phyloP scores from a whole-genome alignment of 768 basidiomycete species.

The Clitopilus hobsonii region DNA sequence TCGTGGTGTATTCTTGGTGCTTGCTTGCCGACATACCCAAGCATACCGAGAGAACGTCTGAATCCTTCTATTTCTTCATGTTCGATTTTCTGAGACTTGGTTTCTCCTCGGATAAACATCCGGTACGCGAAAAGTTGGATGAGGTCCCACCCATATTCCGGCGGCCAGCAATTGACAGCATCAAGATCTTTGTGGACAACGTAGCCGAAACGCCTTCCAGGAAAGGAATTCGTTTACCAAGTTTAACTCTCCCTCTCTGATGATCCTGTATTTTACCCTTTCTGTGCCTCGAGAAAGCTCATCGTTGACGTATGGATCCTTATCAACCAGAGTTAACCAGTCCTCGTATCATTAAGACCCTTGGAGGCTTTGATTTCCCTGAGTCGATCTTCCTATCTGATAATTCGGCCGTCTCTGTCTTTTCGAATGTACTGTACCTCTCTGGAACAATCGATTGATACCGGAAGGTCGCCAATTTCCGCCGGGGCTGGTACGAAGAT shows the following conservation, averaged over 20 bases:
- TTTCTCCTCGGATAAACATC: background rate
- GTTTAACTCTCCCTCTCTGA: background rate
- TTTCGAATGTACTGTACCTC: too few relatives aligned
- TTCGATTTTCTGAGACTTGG: background rate
- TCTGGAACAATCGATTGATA: too few relatives aligned
- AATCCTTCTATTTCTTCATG: background rate
- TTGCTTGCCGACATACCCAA: background rate
- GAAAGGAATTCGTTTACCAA: background rate
- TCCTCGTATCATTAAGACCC: too few relatives aligned
- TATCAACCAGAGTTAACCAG: background rate
- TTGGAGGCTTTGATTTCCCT: background rate
- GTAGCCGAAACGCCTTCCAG: background rate
- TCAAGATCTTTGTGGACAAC: too few relatives aligned
- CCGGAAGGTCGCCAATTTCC: too few relatives aligned
- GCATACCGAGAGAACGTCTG: background rate
- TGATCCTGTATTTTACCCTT: background rate
- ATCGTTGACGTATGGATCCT: background rate
- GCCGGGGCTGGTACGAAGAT: too few relatives aligned
- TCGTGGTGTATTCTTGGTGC: background rate
- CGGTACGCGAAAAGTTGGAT: background rate
- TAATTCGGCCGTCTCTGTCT: too few relatives aligned
- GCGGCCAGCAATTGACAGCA: background rate
- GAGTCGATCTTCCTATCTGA: background rate
- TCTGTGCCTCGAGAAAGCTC: background rate
- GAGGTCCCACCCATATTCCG: background rate